These are phyloP conservation scores for Starmerella khaoyaiensis DNA, from an alignment of 805 yeast genomes.

Conservation along the genomic window DNA sequence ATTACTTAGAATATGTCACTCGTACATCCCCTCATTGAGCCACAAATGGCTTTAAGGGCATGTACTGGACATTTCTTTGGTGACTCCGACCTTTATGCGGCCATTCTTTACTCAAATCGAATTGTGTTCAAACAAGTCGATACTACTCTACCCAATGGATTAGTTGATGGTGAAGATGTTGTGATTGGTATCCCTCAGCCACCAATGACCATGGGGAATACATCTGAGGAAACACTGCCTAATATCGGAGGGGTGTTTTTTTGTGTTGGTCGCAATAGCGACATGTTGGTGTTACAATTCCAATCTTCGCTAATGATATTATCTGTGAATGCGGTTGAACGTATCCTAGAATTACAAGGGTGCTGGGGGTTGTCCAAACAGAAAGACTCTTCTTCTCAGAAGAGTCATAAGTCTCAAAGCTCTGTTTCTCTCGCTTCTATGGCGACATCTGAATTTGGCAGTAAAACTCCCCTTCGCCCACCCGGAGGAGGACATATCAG, in stretches of 20 bases:
- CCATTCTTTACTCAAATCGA: slow-evolving; percentile 17
- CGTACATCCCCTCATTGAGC: slow-evolving; percentile 14
- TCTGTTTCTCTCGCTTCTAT: neutral
- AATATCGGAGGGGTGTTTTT: slow-evolving; percentile 15
- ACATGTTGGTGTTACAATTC: slow-evolving; percentile 14
- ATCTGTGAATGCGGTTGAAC: slow-evolving; percentile 10
- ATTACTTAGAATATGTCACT: slow-evolving; percentile 11
- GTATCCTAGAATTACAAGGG: slow-evolving; percentile 16
- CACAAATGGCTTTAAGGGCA: slow-evolving; percentile 16
- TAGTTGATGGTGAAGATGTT: slow-evolving; percentile 3
- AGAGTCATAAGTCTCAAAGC: neutral
- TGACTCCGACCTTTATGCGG: slow-evolving; percentile 8
- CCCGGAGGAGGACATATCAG: no score
- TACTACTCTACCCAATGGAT: neutral
- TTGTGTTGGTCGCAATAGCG: slow-evolving; percentile 13
- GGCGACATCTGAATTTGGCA: no score
- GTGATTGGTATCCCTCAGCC: slow-evolving; percentile 15
- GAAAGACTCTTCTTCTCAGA: slow-evolving; percentile 6
- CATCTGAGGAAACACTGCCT: slow-evolving; percentile 7
- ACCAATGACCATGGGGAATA: slow-evolving; percentile 13
- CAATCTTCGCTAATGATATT: slow-evolving; percentile 6
- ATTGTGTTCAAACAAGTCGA: slow-evolving; percentile 7
- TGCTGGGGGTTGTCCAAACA: slow-evolving; percentile 16
- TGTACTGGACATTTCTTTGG: slow-evolving; percentile 15
- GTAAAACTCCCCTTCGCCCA: no score